Evolutionary conservation across 148 eudicot genomes (phyloP).

Genomic region (Vaccinium darrowii): DNA sequence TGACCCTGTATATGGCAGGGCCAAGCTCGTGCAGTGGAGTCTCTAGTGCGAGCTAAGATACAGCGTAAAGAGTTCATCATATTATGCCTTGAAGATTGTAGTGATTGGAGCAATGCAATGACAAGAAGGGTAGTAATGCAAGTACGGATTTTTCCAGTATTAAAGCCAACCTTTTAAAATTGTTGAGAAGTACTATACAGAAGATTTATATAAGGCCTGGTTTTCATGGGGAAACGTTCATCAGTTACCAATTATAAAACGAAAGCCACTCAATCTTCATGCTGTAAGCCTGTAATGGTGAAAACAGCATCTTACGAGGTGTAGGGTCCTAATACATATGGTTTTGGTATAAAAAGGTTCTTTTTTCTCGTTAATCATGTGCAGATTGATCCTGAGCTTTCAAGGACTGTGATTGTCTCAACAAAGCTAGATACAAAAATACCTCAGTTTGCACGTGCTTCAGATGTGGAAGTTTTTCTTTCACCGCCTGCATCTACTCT

Average conservation of each 20-base stretch:
- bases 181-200: not conserved
- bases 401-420: slow-evolving; percentile 91
- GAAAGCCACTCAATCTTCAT: not conserved
- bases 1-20: slow-evolving; percentile 40
- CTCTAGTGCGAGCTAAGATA: slow-evolving; percentile 95
- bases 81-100: slow-evolving; percentile 95
- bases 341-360: not conserved
- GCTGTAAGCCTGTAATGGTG: not conserved
- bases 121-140: slow-evolving; percentile 98
- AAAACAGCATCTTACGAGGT: not conserved
- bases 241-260: not conserved
- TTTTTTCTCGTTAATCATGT: not conserved
- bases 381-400: slow-evolving; percentile 93
- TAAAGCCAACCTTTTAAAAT: not conserved
- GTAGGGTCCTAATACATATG: not conserved
- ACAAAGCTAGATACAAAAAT: slow-evolving; percentile 96
- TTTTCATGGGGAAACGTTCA: slow-evolving; percentile 3
- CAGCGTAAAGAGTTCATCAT: slow-evolving; percentile 93
- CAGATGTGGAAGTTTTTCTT: slow-evolving; percentile 98
- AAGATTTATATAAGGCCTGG: not conserved
- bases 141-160: slow-evolving; percentile 40
- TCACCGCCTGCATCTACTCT: slow-evolving; percentile 81
- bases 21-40: slow-evolving; percentile 94
- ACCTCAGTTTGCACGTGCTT: slow-evolving; percentile 95
- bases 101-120: slow-evolving; percentile 97